These are phyloP conservation scores for Aspergillus baeticus DNA, from an alignment of 495 filamentous ascomycete genomes.

Conservation along the genomic window DNA sequence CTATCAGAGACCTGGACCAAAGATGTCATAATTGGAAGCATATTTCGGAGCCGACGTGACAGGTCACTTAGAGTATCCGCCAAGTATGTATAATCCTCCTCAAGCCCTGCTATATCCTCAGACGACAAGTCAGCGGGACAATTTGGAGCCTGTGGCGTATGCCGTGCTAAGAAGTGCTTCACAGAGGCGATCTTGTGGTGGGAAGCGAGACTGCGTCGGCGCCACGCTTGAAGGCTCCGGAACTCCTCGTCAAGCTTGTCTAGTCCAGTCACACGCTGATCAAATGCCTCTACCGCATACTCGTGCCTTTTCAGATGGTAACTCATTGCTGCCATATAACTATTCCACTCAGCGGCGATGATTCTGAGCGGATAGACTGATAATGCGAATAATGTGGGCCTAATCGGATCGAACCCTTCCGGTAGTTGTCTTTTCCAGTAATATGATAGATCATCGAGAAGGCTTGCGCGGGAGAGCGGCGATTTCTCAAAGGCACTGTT, in stretches of 20 bases:
- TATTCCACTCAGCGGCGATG: constrained; percentile 8
- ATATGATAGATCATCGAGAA: background rate
- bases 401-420: background rate
- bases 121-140: background rate
- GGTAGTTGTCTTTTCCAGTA: background rate
- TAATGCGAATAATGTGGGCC: constrained; percentile 1
- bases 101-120: background rate
- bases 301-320: constrained; percentile 2
- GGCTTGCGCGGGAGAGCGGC: background rate
- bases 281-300: background rate
- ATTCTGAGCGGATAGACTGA: constrained; percentile 3
- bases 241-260: background rate
- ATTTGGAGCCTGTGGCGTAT: background rate
- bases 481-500: background rate
- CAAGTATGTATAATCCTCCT: background rate
- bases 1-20: constrained; percentile 7
- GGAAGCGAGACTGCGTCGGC: background rate
- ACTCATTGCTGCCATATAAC: constrained; percentile 5
- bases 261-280: background rate
- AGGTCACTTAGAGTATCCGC: background rate
- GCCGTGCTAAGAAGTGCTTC: background rate
- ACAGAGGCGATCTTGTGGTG: constrained; percentile 2
- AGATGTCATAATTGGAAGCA: constrained; percentile 6
- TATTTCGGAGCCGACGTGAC: background rate
- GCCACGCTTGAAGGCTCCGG: constrained; percentile 3